Conservation (phyloP, 2,329 filamentous ascomycete species). For the Xylariaceae sp. region DNA sequence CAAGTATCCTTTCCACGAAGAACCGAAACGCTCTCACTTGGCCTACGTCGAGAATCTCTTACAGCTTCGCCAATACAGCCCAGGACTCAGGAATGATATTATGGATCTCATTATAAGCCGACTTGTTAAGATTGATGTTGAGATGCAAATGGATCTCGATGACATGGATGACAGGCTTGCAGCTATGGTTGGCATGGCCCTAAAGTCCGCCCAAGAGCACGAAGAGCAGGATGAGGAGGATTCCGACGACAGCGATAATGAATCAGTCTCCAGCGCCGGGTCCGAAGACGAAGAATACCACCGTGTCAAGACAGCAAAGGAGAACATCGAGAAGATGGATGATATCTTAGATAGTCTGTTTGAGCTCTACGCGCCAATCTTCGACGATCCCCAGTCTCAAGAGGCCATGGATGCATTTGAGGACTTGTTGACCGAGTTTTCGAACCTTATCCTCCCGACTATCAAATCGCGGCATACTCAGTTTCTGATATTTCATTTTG, state of each 20-base stretch:
- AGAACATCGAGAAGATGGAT: conserved; percentile 88
- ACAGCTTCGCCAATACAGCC: conserved; percentile 69
- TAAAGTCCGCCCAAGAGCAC: conserved; percentile 39
- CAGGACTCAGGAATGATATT: conserved; percentile 73
- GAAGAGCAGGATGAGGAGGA: conserved; percentile 52
- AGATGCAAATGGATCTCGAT: conserved; percentile 90
- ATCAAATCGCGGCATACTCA: conserved; percentile 91
- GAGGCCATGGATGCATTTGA: conserved; percentile 70
- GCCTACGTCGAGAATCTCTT: conserved; percentile 86
- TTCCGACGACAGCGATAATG: conserved; percentile 59
- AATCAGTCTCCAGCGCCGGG: conserved; percentile 68
- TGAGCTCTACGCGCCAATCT: conserved; percentile 70
- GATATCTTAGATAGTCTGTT: conserved; percentile 85
- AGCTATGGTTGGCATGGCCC: conserved; percentile 61
- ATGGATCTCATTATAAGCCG: conserved; percentile 79
- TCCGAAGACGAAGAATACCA: conserved; percentile 60
- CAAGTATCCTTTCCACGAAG: conserved; percentile 73
- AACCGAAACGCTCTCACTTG: conserved; percentile 73
- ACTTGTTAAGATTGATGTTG: conserved; percentile 89
- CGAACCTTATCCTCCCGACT: conserved; percentile 81
- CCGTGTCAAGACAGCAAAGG: conserved; percentile 67
- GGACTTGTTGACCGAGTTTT: conserved; percentile 79
- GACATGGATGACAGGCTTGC: conserved; percentile 87
- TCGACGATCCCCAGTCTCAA: conserved; percentile 63
- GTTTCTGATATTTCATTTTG: conserved; percentile 94